Base-by-base conservation (phyloP, 768 basidiomycete genomes). In the Kondoa subrosea region DNA sequence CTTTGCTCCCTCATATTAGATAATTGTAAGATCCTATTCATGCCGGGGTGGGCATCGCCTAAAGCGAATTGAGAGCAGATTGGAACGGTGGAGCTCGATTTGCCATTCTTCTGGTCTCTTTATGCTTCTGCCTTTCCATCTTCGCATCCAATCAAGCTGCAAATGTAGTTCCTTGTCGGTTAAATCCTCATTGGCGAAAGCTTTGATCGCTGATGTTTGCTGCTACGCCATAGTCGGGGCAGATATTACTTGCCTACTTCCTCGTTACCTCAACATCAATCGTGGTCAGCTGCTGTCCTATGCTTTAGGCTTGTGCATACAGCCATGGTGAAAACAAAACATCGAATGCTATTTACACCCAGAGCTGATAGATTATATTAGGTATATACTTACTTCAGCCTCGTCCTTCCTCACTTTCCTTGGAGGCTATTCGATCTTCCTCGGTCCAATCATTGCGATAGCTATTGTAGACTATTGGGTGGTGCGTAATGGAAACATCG, bases 81-180 rank as follows among this genome's bases (percentile, higher is more conserved):
- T 70, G 61, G 62, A 59, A 34, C 0, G 63, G 56, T 12, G 56
- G 61, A 1, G 50, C 58, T 1, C 69, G 69, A 33, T 60, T 60
- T 67, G 69, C 67, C 4, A 31, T 70, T 32, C 66, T 70, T 34
- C 63, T 70, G 17, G 67, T 68, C 17, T 56, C 69, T 1, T 32
- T 70, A 50, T n/a, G 61, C 25, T 70, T 34, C 27, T 40, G 32
- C 25, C 27, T 68, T 2, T 68, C 67, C 4, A 68, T 68, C 63
- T 61, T 68, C 31, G 69, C 68, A 3, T 64, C 61, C 8, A 70
- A 70, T 57, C 67, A 68, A 15, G 69, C 57, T n/a, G 67, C 33
- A 33, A 70, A 65, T 57, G 57, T 34, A 3, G 33, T 64, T 1
- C 67, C 57, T 2, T 70, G n/a, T n/a, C n/a, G n/a, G n/a, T n/a